These are phyloP conservation scores for Fusarium pseudograminearum DNA, from an alignment of 2,329 filamentous ascomycete genomes.

Conservation along the genomic window DNA sequence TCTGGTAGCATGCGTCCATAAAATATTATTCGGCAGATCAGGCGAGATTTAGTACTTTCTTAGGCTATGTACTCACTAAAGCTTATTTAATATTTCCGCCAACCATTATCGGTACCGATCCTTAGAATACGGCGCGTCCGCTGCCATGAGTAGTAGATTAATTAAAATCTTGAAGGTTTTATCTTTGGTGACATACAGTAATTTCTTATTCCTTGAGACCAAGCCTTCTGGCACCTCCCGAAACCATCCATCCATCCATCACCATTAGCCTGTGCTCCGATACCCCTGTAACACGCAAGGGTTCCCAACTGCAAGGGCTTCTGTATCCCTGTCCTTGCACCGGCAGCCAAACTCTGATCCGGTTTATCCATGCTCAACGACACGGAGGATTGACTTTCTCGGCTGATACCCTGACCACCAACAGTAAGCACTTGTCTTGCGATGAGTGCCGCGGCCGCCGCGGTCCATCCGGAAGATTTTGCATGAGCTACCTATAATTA, in stretches of 20 bases:
- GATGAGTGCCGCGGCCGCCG: background rate
- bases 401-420: background rate
- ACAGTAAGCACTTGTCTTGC: background rate
- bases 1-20: background rate
- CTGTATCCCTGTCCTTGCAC: background rate
- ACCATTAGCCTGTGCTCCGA: background rate
- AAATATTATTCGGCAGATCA: too few relatives aligned
- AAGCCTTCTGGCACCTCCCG: too few relatives aligned
- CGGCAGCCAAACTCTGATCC: conserved; percentile 2
- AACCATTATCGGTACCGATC: too few relatives aligned
- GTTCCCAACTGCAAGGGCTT: background rate
- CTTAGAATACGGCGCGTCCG: too few relatives aligned
- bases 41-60: too few relatives aligned
- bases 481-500: background rate
- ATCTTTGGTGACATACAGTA: too few relatives aligned
- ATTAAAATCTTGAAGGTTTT: too few relatives aligned
- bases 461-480: background rate
- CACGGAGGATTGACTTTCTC: background rate
- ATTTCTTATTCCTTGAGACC: too few relatives aligned
- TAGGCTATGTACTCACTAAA: too few relatives aligned
- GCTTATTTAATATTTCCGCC: too few relatives aligned
- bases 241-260: background rate
- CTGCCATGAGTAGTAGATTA: too few relatives aligned
- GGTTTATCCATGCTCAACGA: background rate
- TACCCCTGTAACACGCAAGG: background rate